Evolutionary conservation across 140 eudicot genomes (phyloP), one percentile per base, ranked within the genome.

Genomic region (Erigeron philadelphicus): DNA sequence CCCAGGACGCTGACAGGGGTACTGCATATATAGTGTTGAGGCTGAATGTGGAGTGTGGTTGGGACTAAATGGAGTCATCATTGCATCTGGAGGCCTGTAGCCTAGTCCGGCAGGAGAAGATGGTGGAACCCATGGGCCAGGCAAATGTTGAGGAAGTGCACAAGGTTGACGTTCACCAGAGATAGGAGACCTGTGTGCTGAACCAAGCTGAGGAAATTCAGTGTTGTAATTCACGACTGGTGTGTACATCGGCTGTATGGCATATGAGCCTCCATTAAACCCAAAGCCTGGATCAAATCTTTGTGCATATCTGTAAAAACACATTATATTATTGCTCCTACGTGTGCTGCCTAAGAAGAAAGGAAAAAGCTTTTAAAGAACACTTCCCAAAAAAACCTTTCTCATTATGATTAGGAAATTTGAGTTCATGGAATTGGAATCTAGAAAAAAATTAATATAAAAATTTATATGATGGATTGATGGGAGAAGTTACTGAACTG

Each of bases 211-310:
- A 19, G 99, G 99, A 59, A 94, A 94, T 71, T 94, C 99, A 13
- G 99, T 87, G 60, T 90, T 94, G 80, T 94, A 94, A 77, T 89
- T 94, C 67, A 94, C n/a, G 25, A 90, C 95, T 31, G 97, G 97
- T 50, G 99, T 67, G 75, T 94, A 94, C 86, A 94, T 72, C 3
- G 99, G 99, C 76, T 94, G 99, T 74, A 94, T 78, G 16, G 91
- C 74, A 57, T 89, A 94, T 7, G 87, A 75, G 21, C 95, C 90
- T 40, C 94, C 92, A 71, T 75, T 87, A 66, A 89, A 94, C 53
- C 99, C 99, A 79, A 94, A 94, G 21, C 99, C 99, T 42, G 99
- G 99, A 76, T 94, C 99, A 77, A 94, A 94, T 68, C 99, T 87
- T 74, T 94, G 99, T 48, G 89, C 80, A 75, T 89, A 94, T 74